phyloP scores from a whole-genome alignment of 148 eudicot genomes.

The Pharnaceum exiguum region DNA sequence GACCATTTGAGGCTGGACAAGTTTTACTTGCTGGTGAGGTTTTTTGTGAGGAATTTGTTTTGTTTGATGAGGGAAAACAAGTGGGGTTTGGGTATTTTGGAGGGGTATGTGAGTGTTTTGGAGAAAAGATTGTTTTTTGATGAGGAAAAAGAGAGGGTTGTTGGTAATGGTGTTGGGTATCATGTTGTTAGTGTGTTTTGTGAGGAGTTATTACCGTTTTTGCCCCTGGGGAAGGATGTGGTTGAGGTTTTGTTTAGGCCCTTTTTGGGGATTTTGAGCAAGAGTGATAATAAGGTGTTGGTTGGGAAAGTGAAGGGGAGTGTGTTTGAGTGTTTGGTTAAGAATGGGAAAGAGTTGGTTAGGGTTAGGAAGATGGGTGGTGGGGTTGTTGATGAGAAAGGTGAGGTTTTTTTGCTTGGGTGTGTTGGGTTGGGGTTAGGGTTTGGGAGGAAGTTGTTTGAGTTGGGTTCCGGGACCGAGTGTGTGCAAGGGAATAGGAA shows the following conservation, averaged over 20 bases:
- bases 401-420: slow-evolving; percentile 45
- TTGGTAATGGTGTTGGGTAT: slow-evolving; percentile 34
- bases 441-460: slow-evolving; percentile 46
- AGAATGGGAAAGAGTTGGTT: slow-evolving; percentile 49
- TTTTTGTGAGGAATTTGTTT: slow-evolving; percentile 50
- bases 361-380: slow-evolving; percentile 34
- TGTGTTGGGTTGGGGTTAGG: slow-evolving; percentile 48
- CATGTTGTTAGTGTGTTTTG: slow-evolving; percentile 68
- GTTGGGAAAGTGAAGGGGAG: slow-evolving; percentile 55
- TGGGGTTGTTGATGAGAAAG: slow-evolving; percentile 29
- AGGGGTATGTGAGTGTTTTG: slow-evolving; percentile 33
- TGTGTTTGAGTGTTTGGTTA: slow-evolving; percentile 58
- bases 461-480: slow-evolving; percentile 50
- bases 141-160: no score
- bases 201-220: slow-evolving; percentile 59
- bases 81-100: slow-evolving; percentile 57
- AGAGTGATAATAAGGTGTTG: slow-evolving; percentile 57
- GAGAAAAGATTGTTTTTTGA: slow-evolving; percentile 43
- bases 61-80: slow-evolving; percentile 36
- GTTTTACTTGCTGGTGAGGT: slow-evolving; percentile 68
- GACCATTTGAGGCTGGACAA: slow-evolving; percentile 81
- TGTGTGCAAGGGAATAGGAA: slow-evolving; percentile 90
- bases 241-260: slow-evolving; percentile 52
- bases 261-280: slow-evolving; percentile 40
- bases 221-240: slow-evolving; percentile 53